Evolutionary conservation across 106 monocot genomes (phyloP), one percentile per base, ranked within the genome.

Genomic region (Iris macrosiphon): DNA sequence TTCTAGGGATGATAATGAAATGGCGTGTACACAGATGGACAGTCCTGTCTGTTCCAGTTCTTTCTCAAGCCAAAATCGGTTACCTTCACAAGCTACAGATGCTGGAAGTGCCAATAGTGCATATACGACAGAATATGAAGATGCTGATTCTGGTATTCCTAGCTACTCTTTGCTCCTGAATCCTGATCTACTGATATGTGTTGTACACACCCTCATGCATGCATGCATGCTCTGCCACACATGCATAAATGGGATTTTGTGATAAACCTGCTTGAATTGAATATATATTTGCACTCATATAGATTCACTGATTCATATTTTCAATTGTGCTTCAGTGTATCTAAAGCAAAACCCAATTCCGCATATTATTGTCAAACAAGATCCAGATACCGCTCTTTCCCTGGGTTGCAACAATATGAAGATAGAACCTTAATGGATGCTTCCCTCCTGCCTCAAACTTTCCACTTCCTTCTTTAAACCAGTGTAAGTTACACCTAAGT

Each of bases 271-370:
- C 22, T 21, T 33, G 8, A 30, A 49, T 15, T 48, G 35, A 38
- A 23, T 20, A 39, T n/a, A 20, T 54, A 55, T 37, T 59, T 64
- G 37, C 60, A 38, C 25, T 23, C 31, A 45, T 62, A 58, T 71
- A 50, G 27, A 51, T 60, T 45, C 60, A 74, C 71, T 74, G 85
- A 85, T 92, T 75, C 82, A 74, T 86, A 92, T 73, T 82, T 68
- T 63, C 72, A 71, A 81, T 76, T 46, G 79, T 67, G 72, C 83
- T 83, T 77, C 85, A 92, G 84, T 83, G 76, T 84, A 74, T 84
- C 84, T 81, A 90, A 90, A 84, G 80, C 70, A 48, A 90, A 90
- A 81, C 78, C 78, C 84, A 80, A 67, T 78, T 66, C 89, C 74
- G 80, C 89, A 81, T 80, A 90, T 76, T 80, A 65, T 70, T 74